phyloP scores from a whole-genome alignment of 2,329 filamentous ascomycete species.

The Fusarium sp. region DNA sequence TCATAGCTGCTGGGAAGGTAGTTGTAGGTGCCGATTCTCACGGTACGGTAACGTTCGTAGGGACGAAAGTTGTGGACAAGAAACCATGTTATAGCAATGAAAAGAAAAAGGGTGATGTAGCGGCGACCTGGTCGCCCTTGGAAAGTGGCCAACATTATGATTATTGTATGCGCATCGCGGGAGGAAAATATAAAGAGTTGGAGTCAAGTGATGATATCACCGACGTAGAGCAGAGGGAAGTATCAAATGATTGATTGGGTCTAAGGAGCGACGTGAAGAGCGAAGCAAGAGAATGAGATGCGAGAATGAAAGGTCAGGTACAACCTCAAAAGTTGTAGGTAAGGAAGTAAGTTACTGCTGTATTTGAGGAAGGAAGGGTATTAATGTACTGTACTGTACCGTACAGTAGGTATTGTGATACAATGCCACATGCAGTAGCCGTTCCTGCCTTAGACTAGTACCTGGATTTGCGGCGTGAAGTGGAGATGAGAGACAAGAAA shows the following conservation, averaged over 20 bases:
- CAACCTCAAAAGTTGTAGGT: neutral
- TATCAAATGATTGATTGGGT: neutral
- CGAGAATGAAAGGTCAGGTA: neutral
- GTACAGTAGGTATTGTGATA: neutral
- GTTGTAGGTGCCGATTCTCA: constrained; percentile 41
- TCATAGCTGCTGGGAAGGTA: constrained; percentile 53
- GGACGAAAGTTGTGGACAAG: constrained; percentile 45
- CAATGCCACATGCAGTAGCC: neutral
- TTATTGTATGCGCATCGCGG: constrained; percentile 39
- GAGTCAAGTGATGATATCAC: constrained; percentile 5
- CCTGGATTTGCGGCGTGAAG: constrained; percentile 6
- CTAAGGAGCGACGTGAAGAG: constrained; percentile 19
- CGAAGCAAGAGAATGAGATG: constrained; percentile 1
- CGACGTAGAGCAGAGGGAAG: neutral
- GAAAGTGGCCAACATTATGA: constrained; percentile 49
- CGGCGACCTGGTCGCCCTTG: constrained; percentile 50
- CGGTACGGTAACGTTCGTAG: constrained; percentile 32
- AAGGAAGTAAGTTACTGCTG: neutral
- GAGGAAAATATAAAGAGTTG: neutral
- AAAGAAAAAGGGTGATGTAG: constrained; percentile 47
- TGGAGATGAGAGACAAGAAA: constrained; percentile 13
- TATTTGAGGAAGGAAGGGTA: neutral
- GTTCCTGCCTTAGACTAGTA: constrained; percentile 8
- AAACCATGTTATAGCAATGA: constrained; percentile 44
- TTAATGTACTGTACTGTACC: neutral